Base-by-base conservation (phyloP, 2,329 filamentous ascomycete species). In the Periglandula ipomoeae region DNA sequence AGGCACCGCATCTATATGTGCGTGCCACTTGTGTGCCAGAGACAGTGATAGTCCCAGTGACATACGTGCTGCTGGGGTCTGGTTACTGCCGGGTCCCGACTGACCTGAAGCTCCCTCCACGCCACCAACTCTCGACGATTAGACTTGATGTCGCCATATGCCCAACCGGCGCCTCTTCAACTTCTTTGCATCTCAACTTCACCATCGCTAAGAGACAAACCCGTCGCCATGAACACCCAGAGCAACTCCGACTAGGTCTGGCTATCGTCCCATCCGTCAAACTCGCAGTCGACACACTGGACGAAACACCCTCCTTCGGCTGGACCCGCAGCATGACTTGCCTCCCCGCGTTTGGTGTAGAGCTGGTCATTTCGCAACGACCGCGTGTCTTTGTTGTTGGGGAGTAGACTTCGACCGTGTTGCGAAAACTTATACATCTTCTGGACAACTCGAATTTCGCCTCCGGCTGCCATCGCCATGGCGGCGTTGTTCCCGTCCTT, bases 401-500 rank as follows among this genome's bases (percentile, higher is more conserved):
- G 48, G 53, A 57, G 34, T 15, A 22, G 11, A 24, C 19, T 7
- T 9, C 23, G 20, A 42, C 19, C 19, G 20, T 42, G 20, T 20
- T 24, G 20, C 17, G 19, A 7, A 39, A 34, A 22, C 5, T 35
- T 32, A n/a, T 11, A 35, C 24, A 7, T 22, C 8, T 19, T n/a
- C 32, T 17, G 30, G 30, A 5, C n/a, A 3, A n/a, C 27, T 37
- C 4, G 39, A 19, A 10, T 3, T 3, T n/a, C 13, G 7, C 7
- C 39, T 32, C 22, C 11, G 39, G 46, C 41, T 34, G 37, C 54
- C 52, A 46, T 52, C 63, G 65, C 52, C 65, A 89, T 90, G 86
- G 81, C 84, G 47, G 82, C 78, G 63, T 82, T 87, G 63, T 78
- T 93, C 60, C 83, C 74, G 66, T 75, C 74, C 50, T 80, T 82